Percentiles rank a stretch among this genome's conserved stretches.
Evolutionary conservation across 169 alveolate genomes (phyloP).

Genomic region (Plasmodium chabaudi): DNA sequence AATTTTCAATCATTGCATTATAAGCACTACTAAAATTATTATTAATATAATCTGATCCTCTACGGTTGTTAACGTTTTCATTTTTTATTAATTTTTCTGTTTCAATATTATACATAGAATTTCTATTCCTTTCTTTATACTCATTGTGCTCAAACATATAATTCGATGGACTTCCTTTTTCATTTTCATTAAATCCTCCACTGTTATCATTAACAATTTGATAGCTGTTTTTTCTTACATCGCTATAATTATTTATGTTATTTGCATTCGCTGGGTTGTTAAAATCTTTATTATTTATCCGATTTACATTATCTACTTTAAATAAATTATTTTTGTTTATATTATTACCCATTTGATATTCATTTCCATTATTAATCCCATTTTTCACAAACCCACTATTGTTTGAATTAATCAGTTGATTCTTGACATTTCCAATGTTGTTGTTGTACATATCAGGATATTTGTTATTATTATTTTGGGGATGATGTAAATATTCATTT

Average conservation of each 20-base stretch:
- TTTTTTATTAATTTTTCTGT: background rate
- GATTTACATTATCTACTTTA: conserved; percentile 1
- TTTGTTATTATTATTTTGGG: background rate
- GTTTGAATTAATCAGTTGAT: background rate
- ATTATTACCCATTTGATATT: conserved; percentile 20
- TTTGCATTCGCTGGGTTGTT: background rate
- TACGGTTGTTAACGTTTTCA: background rate
- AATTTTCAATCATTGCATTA: conserved; percentile 9
- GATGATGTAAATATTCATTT: conserved; percentile 4
- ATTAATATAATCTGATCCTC: background rate
- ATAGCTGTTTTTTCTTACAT: background rate
- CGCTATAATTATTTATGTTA: background rate
- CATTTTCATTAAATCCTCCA: background rate
- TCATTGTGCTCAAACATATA: background rate
- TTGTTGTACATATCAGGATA: background rate
- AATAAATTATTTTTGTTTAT: conserved; percentile 32
- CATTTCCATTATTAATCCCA: conserved; percentile 11
- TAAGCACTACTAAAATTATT: conserved; percentile 25
- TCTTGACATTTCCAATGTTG: conserved; percentile 8
- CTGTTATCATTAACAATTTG: background rate
- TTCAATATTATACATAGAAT: background rate
- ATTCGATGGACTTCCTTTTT: background rate
- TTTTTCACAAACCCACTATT: conserved; percentile 14
- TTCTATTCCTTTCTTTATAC: background rate
- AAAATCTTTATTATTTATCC: background rate